These are phyloP conservation scores for Lasiodiplodia theobromae DNA, from an alignment of 2,329 filamentous ascomycete species.

Conservation along the genomic window DNA sequence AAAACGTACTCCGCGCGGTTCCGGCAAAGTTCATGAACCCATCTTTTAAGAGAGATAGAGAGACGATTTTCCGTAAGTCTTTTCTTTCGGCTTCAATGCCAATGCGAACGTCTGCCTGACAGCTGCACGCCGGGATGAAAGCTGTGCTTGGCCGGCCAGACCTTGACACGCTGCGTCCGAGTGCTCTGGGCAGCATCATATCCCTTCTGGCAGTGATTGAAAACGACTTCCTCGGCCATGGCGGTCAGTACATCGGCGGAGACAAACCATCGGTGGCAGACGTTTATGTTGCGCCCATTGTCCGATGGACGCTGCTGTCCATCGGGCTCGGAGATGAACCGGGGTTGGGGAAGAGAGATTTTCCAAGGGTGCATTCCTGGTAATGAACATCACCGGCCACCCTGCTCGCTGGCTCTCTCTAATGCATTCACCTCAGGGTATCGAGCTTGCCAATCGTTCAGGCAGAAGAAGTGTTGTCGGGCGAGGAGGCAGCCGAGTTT, in stretches of 20 bases:
- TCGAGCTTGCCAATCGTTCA: background rate
- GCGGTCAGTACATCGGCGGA: background rate
- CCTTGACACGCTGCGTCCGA: slow-evolving; percentile 5
- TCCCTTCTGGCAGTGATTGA: slow-evolving; percentile 3
- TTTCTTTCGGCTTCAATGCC: no score
- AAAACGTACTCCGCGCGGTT: background rate
- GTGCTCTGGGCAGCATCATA: background rate
- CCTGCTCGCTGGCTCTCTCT: background rate
- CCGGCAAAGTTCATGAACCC: background rate
- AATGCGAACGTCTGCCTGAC: background rate
- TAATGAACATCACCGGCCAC: background rate
- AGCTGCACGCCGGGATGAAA: background rate
- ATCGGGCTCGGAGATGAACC: slow-evolving; percentile 16
- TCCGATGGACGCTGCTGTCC: slow-evolving; percentile 22
- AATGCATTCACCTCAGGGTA: background rate
- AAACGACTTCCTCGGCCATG: slow-evolving; percentile 2
- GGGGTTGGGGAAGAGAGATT: slow-evolving; percentile 21
- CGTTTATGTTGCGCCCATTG: slow-evolving; percentile 14
- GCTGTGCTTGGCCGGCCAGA: background rate
- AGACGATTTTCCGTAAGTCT: slow-evolving; percentile 24
- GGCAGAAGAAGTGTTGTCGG: background rate
- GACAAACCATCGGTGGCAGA: slow-evolving; percentile 18
- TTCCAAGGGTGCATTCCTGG: slow-evolving; percentile 29
- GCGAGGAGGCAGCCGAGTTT: background rate
- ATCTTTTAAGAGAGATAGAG: background rate